These are phyloP conservation scores for Wickerhamiella sergipiensis DNA, from an alignment of 805 yeast species.

Conservation along the genomic window DNA sequence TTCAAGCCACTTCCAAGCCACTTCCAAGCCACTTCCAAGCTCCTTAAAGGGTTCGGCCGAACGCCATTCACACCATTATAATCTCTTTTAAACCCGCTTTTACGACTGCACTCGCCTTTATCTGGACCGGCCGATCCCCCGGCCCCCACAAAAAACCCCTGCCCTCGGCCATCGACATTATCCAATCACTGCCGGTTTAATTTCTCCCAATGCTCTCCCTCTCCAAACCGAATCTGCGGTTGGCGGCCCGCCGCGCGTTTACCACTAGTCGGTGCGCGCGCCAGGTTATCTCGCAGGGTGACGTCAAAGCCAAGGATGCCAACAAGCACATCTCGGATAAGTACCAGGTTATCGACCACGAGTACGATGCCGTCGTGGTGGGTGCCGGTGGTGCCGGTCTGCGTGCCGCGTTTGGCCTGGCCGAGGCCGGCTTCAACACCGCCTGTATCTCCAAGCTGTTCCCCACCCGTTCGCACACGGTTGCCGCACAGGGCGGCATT, in stretches of 20 bases:
- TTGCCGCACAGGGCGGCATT: slow-evolving; percentile 99
- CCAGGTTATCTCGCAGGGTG: slow-evolving; percentile 25
- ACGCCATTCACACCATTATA: no score
- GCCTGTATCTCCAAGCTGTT: slow-evolving; percentile 94
- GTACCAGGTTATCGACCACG: slow-evolving; percentile 91
- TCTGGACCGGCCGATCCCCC: no score
- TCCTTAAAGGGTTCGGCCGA: no score
- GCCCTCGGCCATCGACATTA: not conserved
- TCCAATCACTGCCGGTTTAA: slow-evolving; percentile 1
- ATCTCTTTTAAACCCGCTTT: no score
- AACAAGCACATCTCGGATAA: slow-evolving; percentile 45
- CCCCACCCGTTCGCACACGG: slow-evolving; percentile 98
- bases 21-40: no score
- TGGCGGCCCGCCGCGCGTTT: slow-evolving; percentile 13
- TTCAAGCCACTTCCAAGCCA: no score
- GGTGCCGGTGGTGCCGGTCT: slow-evolving; percentile 99
- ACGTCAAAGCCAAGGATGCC: slow-evolving; percentile 32
- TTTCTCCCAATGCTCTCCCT: slow-evolving; percentile 5
- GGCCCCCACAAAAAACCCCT: not conserved
- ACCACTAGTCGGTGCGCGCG: slow-evolving; percentile 20
- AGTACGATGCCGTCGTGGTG: slow-evolving; percentile 92
- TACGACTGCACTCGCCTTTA: no score
- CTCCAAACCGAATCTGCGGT: slow-evolving; percentile 1
- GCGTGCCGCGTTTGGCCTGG: slow-evolving; percentile 95
- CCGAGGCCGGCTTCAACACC: slow-evolving; percentile 92